Base-by-base conservation (phyloP, 108 stramenopile species). In the Asterionellopsis glacialis region DNA sequence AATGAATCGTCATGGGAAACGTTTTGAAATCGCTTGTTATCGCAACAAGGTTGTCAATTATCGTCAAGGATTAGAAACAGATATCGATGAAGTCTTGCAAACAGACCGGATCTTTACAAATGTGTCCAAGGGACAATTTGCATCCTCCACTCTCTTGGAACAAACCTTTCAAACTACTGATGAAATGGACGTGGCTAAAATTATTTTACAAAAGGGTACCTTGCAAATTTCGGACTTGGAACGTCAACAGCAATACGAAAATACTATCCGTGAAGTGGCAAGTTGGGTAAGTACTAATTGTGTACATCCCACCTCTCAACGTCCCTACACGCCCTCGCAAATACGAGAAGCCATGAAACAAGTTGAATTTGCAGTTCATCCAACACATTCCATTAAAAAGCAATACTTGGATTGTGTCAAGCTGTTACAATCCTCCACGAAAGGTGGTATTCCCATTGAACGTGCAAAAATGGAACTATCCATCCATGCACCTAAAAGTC, bases 21-120 rank as follows among this genome's bases (percentile, higher is more conserved):
- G 96, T n/a, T 99, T 99, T 77, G 98, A 99, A 69, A 85, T 99
- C 25, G 98, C 99, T 0, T 96, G 95, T 71, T 99, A 99, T 67
- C 81, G 85, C 9, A 98, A 97, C 78, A 99, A 98, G 70, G 96
- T 98, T 19, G 65, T 98, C 25, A 96, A 97, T 77, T 99, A 94
- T 71, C 85, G 99, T 11, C 91, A 94, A 55, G 91, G 96, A 11
- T 76, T 97, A 16, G 99, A 99, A 72, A 94, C 89, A 41, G 99
- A 99, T 70, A 51, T 99, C 22, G 89, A 88, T 39, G 98, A 98
- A 79, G 98, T 98, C 14, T 87, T 99, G 22, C 99, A 99, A 74
- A 96, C 96, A 28, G 91, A 91, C 42, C 79, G 82, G 9, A 81
- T 99, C 44, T 99, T 99, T 68, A 80, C 87, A 41, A 99, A 98